A percentile compares a stretch with the other conserved stretches of the same genome.
Evolutionary conservation across 495 filamentous ascomycete species (phyloP).

Genomic region (Xylaria scruposa): DNA sequence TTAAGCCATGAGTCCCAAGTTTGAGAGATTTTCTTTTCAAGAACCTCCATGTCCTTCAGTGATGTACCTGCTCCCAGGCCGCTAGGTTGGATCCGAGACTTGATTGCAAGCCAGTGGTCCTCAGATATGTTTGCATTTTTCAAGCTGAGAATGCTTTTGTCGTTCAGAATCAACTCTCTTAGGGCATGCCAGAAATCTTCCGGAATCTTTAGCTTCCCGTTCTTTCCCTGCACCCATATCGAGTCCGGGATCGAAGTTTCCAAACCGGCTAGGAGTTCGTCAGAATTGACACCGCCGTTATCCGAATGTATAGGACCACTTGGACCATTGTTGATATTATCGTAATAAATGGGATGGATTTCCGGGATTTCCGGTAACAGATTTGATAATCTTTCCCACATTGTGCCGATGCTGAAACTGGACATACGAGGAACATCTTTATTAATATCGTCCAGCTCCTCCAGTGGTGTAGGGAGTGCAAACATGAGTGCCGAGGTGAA

Average conservation of each 20-base stretch:
- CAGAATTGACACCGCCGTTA: neutral
- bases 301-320: neutral
- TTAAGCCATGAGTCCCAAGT: slow-evolving; percentile 47
- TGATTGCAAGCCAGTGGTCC: slow-evolving; percentile 47
- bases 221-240: slow-evolving; percentile 46
- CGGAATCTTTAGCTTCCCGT: slow-evolving; percentile 52
- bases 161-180: slow-evolving; percentile 40
- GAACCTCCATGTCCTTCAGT: slow-evolving; percentile 26
- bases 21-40: slow-evolving; percentile 29
- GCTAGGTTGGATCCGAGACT: slow-evolving; percentile 35
- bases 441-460: neutral
- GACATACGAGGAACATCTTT: neutral
- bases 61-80: slow-evolving; percentile 2
- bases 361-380: slow-evolving; percentile 28
- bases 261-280: slow-evolving; percentile 37
- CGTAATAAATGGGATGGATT: neutral
- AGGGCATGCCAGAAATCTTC: slow-evolving; percentile 64
- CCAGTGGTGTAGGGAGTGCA: neutral
- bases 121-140: slow-evolving; percentile 42
- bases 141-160: slow-evolving; percentile 43
- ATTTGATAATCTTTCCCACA: slow-evolving; percentile 18
- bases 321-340: neutral
- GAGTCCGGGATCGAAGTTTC: slow-evolving; percentile 46
- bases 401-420: slow-evolving; percentile 12
- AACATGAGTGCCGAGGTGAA: neutral